Percentiles rank a stretch among this genome's conserved stretches.
These are phyloP conservation scores for Schoenoplectus tabernaemontani DNA, from an alignment of 202 grass and related monocot species.

Conservation along the genomic window DNA sequence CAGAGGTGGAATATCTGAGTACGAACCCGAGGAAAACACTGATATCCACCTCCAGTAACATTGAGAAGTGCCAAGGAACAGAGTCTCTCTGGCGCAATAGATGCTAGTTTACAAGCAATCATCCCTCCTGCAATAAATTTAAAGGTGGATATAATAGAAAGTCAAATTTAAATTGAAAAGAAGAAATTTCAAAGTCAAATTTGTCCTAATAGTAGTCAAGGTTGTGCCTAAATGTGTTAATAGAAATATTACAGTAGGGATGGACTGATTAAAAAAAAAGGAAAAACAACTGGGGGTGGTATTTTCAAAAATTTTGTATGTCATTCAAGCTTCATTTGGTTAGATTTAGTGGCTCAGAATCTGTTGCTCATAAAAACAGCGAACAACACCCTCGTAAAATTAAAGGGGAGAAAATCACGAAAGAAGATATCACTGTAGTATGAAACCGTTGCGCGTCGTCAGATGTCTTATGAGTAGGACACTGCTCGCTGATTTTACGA, in stretches of 20 bases:
- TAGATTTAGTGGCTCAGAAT: too few species aligned
- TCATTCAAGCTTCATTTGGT: background rate
- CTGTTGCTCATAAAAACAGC: too few species aligned
- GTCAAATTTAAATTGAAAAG: background rate
- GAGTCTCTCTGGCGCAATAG: conserved; percentile 55
- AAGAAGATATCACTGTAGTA: too few species aligned
- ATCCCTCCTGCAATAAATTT: conserved; percentile 52
- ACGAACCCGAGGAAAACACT: conserved; percentile 85
- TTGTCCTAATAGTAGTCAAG: background rate
- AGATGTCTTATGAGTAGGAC: too few species aligned
- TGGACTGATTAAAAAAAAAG: background rate
- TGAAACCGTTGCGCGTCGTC: too few species aligned
- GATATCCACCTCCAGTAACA: conserved; percentile 78
- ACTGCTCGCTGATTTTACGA: too few species aligned
- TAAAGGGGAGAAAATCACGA: too few species aligned
- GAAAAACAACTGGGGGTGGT: background rate
- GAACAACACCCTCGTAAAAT: too few species aligned
- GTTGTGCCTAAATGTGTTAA: background rate
- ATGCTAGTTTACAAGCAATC: conserved; percentile 84
- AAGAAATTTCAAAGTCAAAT: background rate
- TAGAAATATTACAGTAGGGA: background rate
- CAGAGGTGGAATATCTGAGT: background rate
- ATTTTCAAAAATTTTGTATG: background rate
- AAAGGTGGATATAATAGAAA: background rate
- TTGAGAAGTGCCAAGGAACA: conserved; percentile 76